Evolutionary conservation across 2,329 filamentous ascomycete genomes (phyloP), one percentile per base, ranked within the genome.

Genomic region (Fusarium virguliforme): DNA sequence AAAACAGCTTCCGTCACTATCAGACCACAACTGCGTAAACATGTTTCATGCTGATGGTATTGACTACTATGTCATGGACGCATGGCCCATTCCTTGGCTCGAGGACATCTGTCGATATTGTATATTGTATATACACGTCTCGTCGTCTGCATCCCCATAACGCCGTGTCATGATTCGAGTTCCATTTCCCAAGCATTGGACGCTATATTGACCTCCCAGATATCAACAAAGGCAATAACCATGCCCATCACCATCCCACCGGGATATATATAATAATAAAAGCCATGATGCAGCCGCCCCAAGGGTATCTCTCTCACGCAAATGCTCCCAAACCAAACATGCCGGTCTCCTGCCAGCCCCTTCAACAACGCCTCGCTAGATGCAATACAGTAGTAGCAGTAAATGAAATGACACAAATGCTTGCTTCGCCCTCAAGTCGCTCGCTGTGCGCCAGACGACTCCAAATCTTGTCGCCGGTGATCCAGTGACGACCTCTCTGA

Each of bases 401-500:
- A 18, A 18, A 18, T 18, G 75, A 55, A 57, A 65, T 51, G 41
- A 58, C 64, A 65, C 62, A 69, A 35, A 64, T 59, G 37, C 53
- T 60, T 40, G 18, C 18, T 18, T 18, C 18, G 18, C 53, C 32
- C 60, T 70, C 48, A 73, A 28, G 68, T 59, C 40, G 60, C 54
- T 28, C 70, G 70, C 15, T 67, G 70, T 12, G 54, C 65, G 12
- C 72, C 71, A 8, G 73, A 72, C 22, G 76, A 75, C 6, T 79
- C 78, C 26, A 67, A 75, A 7, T 72, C 71, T 53, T 74, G 74
- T 55, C 73, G 70, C 24, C 64, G 67, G 22, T 74, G 76, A 35
- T 74, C 75, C 51, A 74, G 62, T 18, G 79, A 81, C 6, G 76
- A 76, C 55, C 75, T 74, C 34, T 76, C 77, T 15, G 74, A 76